Conservation (phyloP, 331 rosid genomes). For the Acacia concinna region DNA sequence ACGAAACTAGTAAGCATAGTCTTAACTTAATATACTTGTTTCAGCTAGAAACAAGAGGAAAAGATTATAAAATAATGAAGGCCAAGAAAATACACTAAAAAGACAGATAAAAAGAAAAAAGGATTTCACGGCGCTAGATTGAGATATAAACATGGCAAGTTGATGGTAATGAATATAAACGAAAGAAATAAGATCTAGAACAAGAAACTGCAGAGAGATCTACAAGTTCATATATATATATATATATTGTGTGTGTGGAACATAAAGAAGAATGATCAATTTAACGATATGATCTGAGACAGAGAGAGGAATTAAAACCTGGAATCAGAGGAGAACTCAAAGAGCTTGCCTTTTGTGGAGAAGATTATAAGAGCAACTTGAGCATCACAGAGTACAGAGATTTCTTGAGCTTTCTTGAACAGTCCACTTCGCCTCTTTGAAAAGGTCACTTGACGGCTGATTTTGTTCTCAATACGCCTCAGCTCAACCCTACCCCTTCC, state of each 20-base stretch:
- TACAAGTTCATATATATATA: background rate
- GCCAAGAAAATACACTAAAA: background rate
- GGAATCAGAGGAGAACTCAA: slow-evolving; percentile 66
- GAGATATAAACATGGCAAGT: background rate
- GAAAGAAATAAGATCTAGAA: background rate
- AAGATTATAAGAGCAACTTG: slow-evolving; percentile 78
- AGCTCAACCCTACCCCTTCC: slow-evolving; percentile 92
- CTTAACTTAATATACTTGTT: background rate
- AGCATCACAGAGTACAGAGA: slow-evolving; percentile 90
- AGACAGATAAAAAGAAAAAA: background rate
- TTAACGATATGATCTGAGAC: background rate
- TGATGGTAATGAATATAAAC: background rate
- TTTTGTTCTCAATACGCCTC: slow-evolving; percentile 92
- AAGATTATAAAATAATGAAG: background rate
- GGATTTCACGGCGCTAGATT: background rate
- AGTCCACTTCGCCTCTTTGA: slow-evolving; percentile 78
- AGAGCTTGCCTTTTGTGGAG: slow-evolving; percentile 84
- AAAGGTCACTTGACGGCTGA: slow-evolving; percentile 85
- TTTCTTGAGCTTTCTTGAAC: slow-evolving; percentile 87
- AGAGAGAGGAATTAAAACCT: slow-evolving; percentile 39
- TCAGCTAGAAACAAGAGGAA: background rate
- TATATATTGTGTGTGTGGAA: background rate
- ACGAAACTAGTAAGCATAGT: background rate
- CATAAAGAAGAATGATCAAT: background rate
- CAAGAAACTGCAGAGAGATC: background rate